phyloP scores from a whole-genome alignment of 805 yeast genomes.

The Metschnikowia picachoensis region DNA sequence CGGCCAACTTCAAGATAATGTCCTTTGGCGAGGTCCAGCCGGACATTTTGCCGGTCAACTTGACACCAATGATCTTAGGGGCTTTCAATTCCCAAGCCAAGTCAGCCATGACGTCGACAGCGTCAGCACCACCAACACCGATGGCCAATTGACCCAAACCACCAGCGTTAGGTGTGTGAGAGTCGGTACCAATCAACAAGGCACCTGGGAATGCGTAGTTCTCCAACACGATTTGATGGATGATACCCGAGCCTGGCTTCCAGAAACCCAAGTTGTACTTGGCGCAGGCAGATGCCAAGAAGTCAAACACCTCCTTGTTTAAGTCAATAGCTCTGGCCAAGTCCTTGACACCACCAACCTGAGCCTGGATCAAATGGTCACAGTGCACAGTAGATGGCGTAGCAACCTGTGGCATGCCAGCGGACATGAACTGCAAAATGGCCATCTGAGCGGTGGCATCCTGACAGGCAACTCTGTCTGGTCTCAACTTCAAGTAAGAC shows the following conservation, averaged over 20 bases:
- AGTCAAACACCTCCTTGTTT: constrained; percentile 93
- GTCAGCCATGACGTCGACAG: constrained; percentile 93
- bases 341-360: constrained; percentile 83
- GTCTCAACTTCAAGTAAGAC: constrained; percentile 89
- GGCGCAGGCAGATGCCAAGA: constrained; percentile 83
- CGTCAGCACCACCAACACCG: constrained; percentile 99
- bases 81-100: constrained; percentile 98
- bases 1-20: constrained; percentile 88
- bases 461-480: constrained; percentile 98
- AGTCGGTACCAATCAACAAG: constrained; percentile 93
- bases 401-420: constrained; percentile 86
- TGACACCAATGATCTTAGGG: constrained; percentile 92
- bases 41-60: constrained; percentile 83
- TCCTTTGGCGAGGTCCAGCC: constrained; percentile 99
- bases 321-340: constrained; percentile 80
- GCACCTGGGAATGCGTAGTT: constrained; percentile 98
- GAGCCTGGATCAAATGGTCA: constrained; percentile 97
- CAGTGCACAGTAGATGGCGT: constrained; percentile 97
- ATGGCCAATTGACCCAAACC: constrained; percentile 97
- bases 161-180: constrained; percentile 98
- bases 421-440: constrained; percentile 91
- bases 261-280: constrained; percentile 97
- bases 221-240: constrained; percentile 94
- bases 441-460: constrained; percentile 99
- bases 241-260: constrained; percentile 99